A percentile compares a stretch with the other conserved stretches of the same genome.
Conservation (phyloP, 495 filamentous ascomycete species). For the Aspergillus conjunctus region DNA sequence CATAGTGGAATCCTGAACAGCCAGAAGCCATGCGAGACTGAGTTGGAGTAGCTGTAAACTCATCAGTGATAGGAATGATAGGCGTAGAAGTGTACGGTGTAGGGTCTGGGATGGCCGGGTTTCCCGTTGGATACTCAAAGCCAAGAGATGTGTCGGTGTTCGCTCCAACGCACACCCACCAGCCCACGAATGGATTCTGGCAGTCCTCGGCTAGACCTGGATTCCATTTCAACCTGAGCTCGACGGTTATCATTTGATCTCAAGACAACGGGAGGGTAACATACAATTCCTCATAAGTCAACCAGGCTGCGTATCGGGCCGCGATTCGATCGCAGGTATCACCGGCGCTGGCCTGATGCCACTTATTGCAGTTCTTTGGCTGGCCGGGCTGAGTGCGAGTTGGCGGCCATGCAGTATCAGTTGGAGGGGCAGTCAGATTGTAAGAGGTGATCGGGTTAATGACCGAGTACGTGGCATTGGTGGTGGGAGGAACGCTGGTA, state of each 20-base stretch:
- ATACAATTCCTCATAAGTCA: constrained; percentile 16
- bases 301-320: constrained; percentile 7
- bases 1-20: constrained; percentile 27
- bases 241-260: not conserved
- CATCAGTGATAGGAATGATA: not conserved
- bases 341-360: constrained; percentile 18
- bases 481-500: not conserved
- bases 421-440: constrained; percentile 4
- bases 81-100: constrained; percentile 6
- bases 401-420: constrained; percentile 22
- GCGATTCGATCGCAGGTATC: constrained; percentile 30
- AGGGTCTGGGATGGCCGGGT: constrained; percentile 1
- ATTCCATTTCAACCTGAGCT: constrained; percentile 21
- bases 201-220: constrained; percentile 15
- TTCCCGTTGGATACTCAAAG: constrained; percentile 7
- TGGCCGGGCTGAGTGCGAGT: constrained; percentile 29
- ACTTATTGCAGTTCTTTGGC: constrained; percentile 23
- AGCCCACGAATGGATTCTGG: constrained; percentile 13
- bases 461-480: constrained; percentile 12
- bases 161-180: constrained; percentile 18
- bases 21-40: constrained; percentile 23
- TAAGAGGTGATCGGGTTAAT: constrained; percentile 17
- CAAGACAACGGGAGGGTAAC: not conserved
- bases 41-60: constrained; percentile 23
- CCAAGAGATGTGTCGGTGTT: not conserved